Evolutionary conservation across 805 yeast genomes (phyloP), one percentile per base, ranked within the genome.

Genomic region (Metschnikowia aberdeeniae): DNA sequence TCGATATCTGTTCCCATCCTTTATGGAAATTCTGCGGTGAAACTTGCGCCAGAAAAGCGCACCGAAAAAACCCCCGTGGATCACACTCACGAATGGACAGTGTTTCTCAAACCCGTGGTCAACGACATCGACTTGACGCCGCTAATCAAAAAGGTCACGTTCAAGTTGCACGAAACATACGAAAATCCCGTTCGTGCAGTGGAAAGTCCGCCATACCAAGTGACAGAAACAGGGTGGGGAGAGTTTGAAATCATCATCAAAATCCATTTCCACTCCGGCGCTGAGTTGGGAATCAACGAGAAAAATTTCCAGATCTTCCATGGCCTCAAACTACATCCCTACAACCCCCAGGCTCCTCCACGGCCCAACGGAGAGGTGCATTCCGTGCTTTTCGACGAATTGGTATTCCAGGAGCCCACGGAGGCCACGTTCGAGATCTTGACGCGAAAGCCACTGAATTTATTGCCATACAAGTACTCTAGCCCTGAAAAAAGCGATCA

Each of bases 161-260:
- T 92, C 73, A 93, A 93, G 61, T 72, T 93, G 19, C 99, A 93
- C 64, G 99, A 93, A 53, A 93, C 99, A 0, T 93, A 92, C 57
- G 84, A 83, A 17, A 87, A 83, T 55, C 80, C 97, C 1, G 80
- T 89, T n/a, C 72, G 99, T 44, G 77, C 93, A 1, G 75, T 92
- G 12, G 98, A 93, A 51, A 62, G 72, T 27, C 97, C 98, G 1
- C 99, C 99, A 0, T 93, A 85, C 58, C 95, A 89, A 62, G 89
- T 93, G 26, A 86, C 96, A 1, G 99, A 93, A 60, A 87, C 98
- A 0, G 99, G 99, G 0, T 93, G 99, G 99, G 99, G 99, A 54
- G 99, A 93, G 64, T 93, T 93, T 65, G 99, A 93, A 59, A 85
- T 93, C 50, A 80, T 86, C 31, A 82, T 93, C 44, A 87, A 90